Evolutionary conservation across 2,329 filamentous ascomycete species (phyloP).

Genomic region (Fusarium sp.): DNA sequence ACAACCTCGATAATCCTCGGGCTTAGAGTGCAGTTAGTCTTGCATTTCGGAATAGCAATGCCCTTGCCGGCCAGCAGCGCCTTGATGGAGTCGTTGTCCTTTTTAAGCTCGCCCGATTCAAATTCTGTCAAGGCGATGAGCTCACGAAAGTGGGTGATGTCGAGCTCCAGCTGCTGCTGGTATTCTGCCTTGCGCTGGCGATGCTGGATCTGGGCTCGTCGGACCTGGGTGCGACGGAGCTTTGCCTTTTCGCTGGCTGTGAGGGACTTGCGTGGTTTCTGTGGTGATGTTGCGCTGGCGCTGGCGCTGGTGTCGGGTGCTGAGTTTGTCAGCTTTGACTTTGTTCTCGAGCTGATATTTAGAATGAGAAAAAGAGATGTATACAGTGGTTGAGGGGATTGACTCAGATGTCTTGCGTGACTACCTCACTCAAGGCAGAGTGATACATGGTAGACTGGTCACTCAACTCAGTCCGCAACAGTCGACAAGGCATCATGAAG

Average conservation of each 20-base stretch:
- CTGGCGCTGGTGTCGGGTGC: constrained; percentile 31
- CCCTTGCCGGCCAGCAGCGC: constrained; percentile 52
- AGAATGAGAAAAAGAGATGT: background rate
- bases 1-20: constrained; percentile 7
- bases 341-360: background rate
- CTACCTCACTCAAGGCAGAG: background rate
- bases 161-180: constrained; percentile 67
- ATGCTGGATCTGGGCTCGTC: constrained; percentile 68
- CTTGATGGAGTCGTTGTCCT: constrained; percentile 62
- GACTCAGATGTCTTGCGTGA: constrained; percentile 9
- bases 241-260: constrained; percentile 59
- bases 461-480: background rate
- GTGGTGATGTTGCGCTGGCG: constrained; percentile 26
- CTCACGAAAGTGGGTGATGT: constrained; percentile 63
- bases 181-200: constrained; percentile 71
- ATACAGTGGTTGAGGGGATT: background rate
- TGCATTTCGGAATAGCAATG: constrained; percentile 34
- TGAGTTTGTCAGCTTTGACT: constrained; percentile 26
- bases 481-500: background rate
- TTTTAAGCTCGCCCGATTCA: constrained; percentile 56
- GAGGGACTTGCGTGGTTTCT: constrained; percentile 41
- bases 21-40: constrained; percentile 20
- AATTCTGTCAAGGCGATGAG: constrained; percentile 60
- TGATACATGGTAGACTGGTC: background rate
- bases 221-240: constrained; percentile 65